Percentiles rank a stretch among this genome's conserved stretches.
Evolutionary conservation across 1,284 basidiomycete species (phyloP).

Genomic region (Rhodofomes roseus): DNA sequence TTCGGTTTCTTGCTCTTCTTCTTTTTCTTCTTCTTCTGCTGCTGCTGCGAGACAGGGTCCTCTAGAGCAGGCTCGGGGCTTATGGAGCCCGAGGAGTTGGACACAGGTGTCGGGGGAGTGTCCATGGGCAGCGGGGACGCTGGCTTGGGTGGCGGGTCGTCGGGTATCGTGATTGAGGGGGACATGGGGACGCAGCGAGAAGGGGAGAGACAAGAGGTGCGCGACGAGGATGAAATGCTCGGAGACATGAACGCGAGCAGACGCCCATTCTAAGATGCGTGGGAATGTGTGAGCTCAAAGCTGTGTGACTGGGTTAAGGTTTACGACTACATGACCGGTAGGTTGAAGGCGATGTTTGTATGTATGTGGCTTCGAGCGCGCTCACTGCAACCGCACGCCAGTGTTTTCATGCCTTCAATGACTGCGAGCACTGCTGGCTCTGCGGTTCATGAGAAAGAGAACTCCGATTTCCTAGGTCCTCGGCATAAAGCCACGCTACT

Average conservation of each 20-base stretch:
- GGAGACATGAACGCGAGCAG: not conserved
- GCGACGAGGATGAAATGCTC: not conserved
- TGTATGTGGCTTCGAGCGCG: no score
- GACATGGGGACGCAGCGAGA: not conserved
- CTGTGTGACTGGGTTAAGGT: not conserved
- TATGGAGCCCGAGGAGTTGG: slow-evolving; percentile 22
- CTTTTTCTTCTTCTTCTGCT: slow-evolving; percentile 71
- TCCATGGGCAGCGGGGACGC: not conserved
- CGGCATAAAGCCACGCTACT: no score
- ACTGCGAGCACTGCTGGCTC: no score
- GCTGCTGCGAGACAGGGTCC: slow-evolving; percentile 4
- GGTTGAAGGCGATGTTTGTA: no score
- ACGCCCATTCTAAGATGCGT: not conserved
- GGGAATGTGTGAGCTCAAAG: not conserved
- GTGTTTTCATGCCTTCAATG: no score
- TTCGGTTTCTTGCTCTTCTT: slow-evolving; percentile 71
- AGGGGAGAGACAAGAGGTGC: not conserved
- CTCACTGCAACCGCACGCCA: no score
- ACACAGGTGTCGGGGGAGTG: slow-evolving; percentile 22
- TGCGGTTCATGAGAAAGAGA: no score
- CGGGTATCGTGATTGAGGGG: not conserved
- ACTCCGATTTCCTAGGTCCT: no score
- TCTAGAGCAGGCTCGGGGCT: slow-evolving; percentile 14
- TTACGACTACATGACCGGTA: no score
- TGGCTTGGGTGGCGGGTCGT: not conserved